These are phyloP conservation scores for Camelina neglecta DNA, from an alignment of 345 rosid species.

Conservation along the genomic window DNA sequence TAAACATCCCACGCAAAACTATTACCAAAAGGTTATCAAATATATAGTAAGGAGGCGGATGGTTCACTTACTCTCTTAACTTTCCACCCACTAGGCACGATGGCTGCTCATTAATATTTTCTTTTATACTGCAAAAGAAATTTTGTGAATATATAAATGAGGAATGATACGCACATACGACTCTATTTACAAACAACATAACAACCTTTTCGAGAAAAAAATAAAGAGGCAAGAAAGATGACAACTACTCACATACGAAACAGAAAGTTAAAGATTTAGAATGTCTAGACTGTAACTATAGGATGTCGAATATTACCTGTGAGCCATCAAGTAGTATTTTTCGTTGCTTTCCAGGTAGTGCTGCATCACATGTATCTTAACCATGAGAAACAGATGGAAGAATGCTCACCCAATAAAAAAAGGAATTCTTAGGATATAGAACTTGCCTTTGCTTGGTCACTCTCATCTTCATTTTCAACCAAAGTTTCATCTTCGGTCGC, in stretches of 20 bases:
- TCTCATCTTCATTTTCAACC: constrained; percentile 83
- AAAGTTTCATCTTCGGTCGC: constrained; percentile 60
- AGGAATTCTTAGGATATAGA: background rate
- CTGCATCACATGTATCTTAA: constrained; percentile 51
- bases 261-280: background rate
- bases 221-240: background rate
- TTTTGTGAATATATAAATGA: constrained; percentile 13
- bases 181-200: constrained; percentile 10
- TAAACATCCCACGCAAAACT: constrained; percentile 27
- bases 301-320: constrained; percentile 57
- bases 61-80: constrained; percentile 81
- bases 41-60: background rate
- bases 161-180: background rate
- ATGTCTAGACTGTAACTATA: background rate
- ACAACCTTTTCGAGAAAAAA: constrained; percentile 1
- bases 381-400: constrained; percentile 21
- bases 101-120: constrained; percentile 88
- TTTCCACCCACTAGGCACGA: constrained; percentile 71
- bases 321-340: constrained; percentile 96
- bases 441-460: constrained; percentile 88
- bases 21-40: constrained; percentile 12
- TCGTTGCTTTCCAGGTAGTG: constrained; percentile 95
- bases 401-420: background rate
- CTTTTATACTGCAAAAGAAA: constrained; percentile 72
- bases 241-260: constrained; percentile 3